Evolutionary conservation across 2,329 filamentous ascomycete species (phyloP), one percentile per base, ranked within the genome.

Genomic region (Phaeoacremonium minimum): DNA sequence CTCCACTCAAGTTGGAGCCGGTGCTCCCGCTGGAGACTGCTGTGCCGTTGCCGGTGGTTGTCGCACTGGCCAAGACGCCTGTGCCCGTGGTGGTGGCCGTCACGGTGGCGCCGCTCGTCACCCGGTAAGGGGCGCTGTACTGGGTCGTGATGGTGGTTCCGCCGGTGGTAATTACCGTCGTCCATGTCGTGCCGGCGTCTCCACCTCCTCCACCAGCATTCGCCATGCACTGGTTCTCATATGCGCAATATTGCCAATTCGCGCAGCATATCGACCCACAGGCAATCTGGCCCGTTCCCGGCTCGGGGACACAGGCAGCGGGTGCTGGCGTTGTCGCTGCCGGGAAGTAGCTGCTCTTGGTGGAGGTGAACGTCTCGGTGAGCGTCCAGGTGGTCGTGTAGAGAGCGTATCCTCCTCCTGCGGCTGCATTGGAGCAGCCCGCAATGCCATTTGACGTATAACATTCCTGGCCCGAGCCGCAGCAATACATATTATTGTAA

Each of bases 261-360:
- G 77, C 75, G 58, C 85, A 91, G 69, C 85, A 90, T 40, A 82
- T 80, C 35, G 55, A 55, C 19, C 84, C 84, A 53, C 85, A 90
- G 4, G 75, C 68, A 7, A 71, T 71, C 58, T 86, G 64, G 37
- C 73, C 70, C 4, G 65, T 57, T n/a, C 63, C 63, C 33, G 57
- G 53, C 4, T 48, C 51, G 2, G 77, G 75, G 1, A 68, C 55
- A 53, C 78, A 83, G 44, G 65, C 53, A 28, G 57, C 63, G 13
- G 53, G 55, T n/a, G 61, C 67, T 3, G 64, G 64, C 15, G 62
- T 57, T 5, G 69, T 69, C 1, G 66, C 64, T 4, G 66, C 63
- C 22, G 61, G 61, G 49, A 67, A 64, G 38, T 60, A 64, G 8
- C 74, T 75, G 56, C 65, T 75, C 53, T 69, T 60, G 18, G 76